Percentiles rank a stretch among this genome's conserved stretches.
phyloP scores from a whole-genome alignment of 2,329 filamentous ascomycete genomes.

The Fusarium sacchari region DNA sequence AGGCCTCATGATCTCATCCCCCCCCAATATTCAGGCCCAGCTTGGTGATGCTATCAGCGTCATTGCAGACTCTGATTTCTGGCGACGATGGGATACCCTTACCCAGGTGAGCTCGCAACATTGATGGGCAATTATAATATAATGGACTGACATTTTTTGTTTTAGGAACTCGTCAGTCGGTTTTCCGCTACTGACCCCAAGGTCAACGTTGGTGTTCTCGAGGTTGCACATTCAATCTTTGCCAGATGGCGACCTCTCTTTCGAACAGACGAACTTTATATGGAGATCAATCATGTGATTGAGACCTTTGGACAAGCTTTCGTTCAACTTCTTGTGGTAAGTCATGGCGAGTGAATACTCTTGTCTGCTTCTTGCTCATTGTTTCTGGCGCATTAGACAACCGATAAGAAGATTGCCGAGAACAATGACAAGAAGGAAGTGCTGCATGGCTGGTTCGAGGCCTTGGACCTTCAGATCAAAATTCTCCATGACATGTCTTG shows the following conservation, averaged over 20 bases:
- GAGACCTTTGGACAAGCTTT: slow-evolving; percentile 85
- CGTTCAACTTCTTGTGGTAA: slow-evolving; percentile 78
- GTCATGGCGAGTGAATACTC: slow-evolving; percentile 27
- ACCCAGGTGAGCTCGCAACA: slow-evolving; percentile 69
- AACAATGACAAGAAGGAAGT: slow-evolving; percentile 79
- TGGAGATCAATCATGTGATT: slow-evolving; percentile 96
- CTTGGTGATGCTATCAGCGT: slow-evolving; percentile 96
- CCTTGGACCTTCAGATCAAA: slow-evolving; percentile 88
- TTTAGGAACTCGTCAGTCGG: slow-evolving; percentile 84
- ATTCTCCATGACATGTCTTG: slow-evolving; percentile 97
- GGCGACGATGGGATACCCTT: slow-evolving; percentile 94
- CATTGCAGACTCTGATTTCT: slow-evolving; percentile 98
- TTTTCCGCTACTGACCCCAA: slow-evolving; percentile 83
- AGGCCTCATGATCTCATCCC: slow-evolving; percentile 94
- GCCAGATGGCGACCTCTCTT: slow-evolving; percentile 95
- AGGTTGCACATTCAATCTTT: slow-evolving; percentile 98
- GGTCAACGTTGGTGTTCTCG: slow-evolving; percentile 91
- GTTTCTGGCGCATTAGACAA: slow-evolving; percentile 57
- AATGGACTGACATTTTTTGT: slow-evolving; percentile 8
- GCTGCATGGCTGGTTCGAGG: slow-evolving; percentile 82
- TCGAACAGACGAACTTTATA: slow-evolving; percentile 90
- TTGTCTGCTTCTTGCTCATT: slow-evolving; percentile 23
- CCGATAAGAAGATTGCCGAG: slow-evolving; percentile 76
- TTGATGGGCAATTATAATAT: too few species aligned
- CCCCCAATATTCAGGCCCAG: slow-evolving; percentile 87